phyloP scores from a whole-genome alignment of 1,284 basidiomycete species.

The Apiotrichum veenhuisii region DNA sequence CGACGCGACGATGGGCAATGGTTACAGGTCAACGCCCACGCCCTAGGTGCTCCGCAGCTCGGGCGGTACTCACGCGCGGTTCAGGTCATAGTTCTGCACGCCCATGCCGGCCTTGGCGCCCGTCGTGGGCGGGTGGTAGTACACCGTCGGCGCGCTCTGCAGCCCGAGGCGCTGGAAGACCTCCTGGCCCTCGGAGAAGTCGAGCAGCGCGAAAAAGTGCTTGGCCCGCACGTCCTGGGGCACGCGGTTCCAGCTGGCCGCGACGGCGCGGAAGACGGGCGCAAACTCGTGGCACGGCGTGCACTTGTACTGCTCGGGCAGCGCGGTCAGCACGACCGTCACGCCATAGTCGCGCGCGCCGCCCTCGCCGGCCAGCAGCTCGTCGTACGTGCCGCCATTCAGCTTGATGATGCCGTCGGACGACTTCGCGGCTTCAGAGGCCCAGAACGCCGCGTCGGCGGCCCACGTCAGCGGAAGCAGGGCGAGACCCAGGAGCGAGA shows the following conservation, averaged over 20 bases:
- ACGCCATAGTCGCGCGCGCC: constrained; percentile 74
- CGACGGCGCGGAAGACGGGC: constrained; percentile 71
- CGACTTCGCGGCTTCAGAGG: constrained; percentile 59
- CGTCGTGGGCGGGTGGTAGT: constrained; percentile 67
- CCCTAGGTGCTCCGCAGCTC: too few species aligned
- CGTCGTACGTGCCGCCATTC: constrained; percentile 67
- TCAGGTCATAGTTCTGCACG: constrained; percentile 70
- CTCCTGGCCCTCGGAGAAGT: constrained; percentile 70
- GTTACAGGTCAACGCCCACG: background rate
- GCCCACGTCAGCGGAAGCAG: constrained; percentile 23
- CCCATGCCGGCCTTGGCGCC: constrained; percentile 55
- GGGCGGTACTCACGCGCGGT: constrained; percentile 54
- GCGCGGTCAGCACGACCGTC: constrained; percentile 77
- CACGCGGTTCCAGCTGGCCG: constrained; percentile 69
- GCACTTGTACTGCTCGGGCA: constrained; percentile 67
- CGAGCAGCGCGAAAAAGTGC: constrained; percentile 88
- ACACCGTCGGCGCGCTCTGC: constrained; percentile 72
- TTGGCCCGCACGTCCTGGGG: constrained; percentile 61
- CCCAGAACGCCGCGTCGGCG: constrained; percentile 33
- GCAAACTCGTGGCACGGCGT: constrained; percentile 65
- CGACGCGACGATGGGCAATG: background rate
- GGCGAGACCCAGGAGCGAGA: constrained; percentile 19
- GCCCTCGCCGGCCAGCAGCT: constrained; percentile 56
- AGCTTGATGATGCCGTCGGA: constrained; percentile 76
- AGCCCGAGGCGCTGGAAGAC: constrained; percentile 74